Evolutionary conservation across 2,329 filamentous ascomycete genomes (phyloP).

Genomic region (Chaetoscypha palmicola): DNA sequence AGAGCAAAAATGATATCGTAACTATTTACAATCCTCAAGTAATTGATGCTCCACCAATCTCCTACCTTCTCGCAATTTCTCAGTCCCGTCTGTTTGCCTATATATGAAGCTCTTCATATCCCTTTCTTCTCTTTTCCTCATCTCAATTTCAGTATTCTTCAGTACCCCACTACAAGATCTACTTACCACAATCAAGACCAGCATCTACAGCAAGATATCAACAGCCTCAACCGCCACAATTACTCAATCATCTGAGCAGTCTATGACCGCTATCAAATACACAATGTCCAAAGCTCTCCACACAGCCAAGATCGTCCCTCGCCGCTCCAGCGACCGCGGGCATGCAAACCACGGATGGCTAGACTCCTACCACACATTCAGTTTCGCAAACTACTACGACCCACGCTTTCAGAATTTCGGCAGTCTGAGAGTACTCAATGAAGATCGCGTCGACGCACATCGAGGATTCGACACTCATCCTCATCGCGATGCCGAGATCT

Average conservation of each 20-base stretch:
- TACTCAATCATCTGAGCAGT: conserved; percentile 15
- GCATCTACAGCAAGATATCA: conserved; percentile 3
- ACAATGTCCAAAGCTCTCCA: conserved; percentile 57
- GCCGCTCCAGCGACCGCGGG: conserved; percentile 64
- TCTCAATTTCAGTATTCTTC: conserved; percentile 28
- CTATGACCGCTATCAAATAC: conserved; percentile 29
- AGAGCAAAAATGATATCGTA: conserved; percentile 14
- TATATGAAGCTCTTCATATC: conserved; percentile 32
- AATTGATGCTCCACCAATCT: conserved; percentile 20
- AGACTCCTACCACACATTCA: conserved; percentile 80
- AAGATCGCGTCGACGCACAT: conserved; percentile 70
- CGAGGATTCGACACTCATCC: conserved; percentile 79
- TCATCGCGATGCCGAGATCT: conserved; percentile 84
- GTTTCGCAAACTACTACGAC: conserved; percentile 59
- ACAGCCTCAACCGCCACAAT: conserved; percentile 17
- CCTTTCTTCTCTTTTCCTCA: conserved; percentile 28
- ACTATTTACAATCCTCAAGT: conserved; percentile 19
- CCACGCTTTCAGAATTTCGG: conserved; percentile 64
- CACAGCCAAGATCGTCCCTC: conserved; percentile 67
- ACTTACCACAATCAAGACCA: conserved; percentile 17
- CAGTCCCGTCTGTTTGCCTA: conserved; percentile 13
- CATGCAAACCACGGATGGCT: conserved; percentile 83
- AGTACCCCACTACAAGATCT: conserved; percentile 22
- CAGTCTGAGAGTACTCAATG: conserved; percentile 76
- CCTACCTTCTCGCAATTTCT: conserved; percentile 18